phyloP scores from a whole-genome alignment of 441 rosid genomes.

The Syzygium syzygioides region DNA sequence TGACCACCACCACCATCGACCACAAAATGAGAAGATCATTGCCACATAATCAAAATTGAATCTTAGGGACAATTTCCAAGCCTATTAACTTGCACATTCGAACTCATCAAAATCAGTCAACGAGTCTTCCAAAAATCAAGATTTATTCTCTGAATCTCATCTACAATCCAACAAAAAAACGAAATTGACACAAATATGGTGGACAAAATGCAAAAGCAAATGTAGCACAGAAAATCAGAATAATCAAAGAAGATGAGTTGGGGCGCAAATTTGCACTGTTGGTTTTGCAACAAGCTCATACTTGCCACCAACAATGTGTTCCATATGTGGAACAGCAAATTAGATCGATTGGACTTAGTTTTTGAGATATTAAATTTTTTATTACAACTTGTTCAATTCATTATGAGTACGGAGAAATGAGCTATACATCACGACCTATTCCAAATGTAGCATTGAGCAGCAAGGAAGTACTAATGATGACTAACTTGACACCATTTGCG shows the following conservation, averaged over 20 bases:
- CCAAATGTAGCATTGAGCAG: background rate
- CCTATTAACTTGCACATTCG: background rate
- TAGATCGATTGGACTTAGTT: background rate
- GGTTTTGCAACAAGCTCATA: fast-evolving
- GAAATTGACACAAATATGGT: background rate
- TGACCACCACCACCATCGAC: background rate
- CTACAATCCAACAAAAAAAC: background rate
- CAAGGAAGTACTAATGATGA: background rate
- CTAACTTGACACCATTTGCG: background rate
- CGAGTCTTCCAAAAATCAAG: fast-evolving
- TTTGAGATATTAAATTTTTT: background rate
- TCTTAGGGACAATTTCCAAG: background rate
- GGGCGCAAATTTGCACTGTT: background rate
- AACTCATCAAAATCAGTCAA: background rate
- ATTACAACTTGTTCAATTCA: background rate
- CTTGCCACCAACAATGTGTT: too few relatives aligned
- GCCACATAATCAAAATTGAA: background rate
- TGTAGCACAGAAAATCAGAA: background rate
- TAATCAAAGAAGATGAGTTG: background rate
- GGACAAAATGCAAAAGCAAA: background rate
- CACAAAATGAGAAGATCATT: background rate
- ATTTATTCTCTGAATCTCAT: background rate
- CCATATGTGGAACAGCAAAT: background rate
- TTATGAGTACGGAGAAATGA: background rate
- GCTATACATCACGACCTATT: background rate